These are phyloP conservation scores for Skeletonema costatum DNA, from an alignment of 108 stramenopile genomes.

Conservation along the genomic window DNA sequence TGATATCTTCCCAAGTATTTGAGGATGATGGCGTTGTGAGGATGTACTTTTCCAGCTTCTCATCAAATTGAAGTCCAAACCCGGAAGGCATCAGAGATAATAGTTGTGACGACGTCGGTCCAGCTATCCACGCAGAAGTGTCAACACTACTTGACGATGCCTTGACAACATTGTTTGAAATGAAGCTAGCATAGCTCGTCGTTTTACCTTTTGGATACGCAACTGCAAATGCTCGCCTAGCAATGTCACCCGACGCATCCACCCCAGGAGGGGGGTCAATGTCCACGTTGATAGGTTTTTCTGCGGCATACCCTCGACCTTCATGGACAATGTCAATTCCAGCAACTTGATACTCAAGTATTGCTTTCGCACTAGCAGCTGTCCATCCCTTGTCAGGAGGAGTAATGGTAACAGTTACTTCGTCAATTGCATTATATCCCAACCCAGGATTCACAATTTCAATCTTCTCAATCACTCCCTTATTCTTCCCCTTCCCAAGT, in stretches of 20 bases:
- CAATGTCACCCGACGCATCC: slow-evolving; percentile 21
- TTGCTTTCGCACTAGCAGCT: slow-evolving; percentile 62
- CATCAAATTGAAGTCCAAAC: slow-evolving; percentile 70
- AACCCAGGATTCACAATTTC: slow-evolving; percentile 62
- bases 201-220: slow-evolving; percentile 39
- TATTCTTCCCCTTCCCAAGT: slow-evolving; percentile 62
- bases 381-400: slow-evolving; percentile 69
- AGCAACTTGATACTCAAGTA: slow-evolving; percentile 70
- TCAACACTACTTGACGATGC: slow-evolving; percentile 23
- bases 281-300: slow-evolving; percentile 61
- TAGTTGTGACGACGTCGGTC: slow-evolving; percentile 58
- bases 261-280: slow-evolving; percentile 78
- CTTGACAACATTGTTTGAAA: slow-evolving; percentile 10
- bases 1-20: slow-evolving; percentile 23
- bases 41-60: slow-evolving; percentile 53
- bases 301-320: slow-evolving; percentile 85
- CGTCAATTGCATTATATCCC: slow-evolving; percentile 62
- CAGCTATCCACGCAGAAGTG: slow-evolving; percentile 22
- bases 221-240: slow-evolving; percentile 25
- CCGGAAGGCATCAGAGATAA: slow-evolving; percentile 77
- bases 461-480: slow-evolving; percentile 69
- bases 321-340: slow-evolving; percentile 64
- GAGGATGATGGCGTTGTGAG: slow-evolving; percentile 30
- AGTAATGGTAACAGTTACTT: slow-evolving; percentile 44
- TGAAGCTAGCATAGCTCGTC: slow-evolving; percentile 35